Evolutionary conservation across 139 green algal genomes (phyloP), one percentile per base, ranked within the genome.

Genomic region (Nannochloris sp.): DNA sequence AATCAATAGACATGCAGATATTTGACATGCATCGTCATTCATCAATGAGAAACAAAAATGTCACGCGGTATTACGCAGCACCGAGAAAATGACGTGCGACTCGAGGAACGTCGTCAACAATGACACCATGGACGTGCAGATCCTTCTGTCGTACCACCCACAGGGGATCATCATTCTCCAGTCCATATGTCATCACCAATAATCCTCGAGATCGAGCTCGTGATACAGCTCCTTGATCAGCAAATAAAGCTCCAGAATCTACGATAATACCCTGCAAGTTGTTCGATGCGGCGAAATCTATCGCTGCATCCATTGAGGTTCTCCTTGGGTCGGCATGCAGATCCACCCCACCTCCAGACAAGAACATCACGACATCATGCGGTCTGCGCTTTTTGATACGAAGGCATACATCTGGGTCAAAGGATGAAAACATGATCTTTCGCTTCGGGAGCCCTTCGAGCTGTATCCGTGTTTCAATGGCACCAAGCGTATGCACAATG

Each of bases 391-490:
- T 68, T 61, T 71, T 71, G 13, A 77, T 14, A 51, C 66, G 77
- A 9, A 62, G 40, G 69, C 85, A 92, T 6, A 93, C 78, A 37
- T 94, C 87, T 2, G 89, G 89, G 73, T 93, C 87, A 60, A 96
- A 96, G 9, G 74, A 88, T 14, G 76, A 87, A 60, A 90, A 89
- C 3, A 94, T 58, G 1, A 95, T 44, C 12, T 26, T 29, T 23
- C 62, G 53, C 0, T 53, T 49, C 17, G 20, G 3, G 36, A 51
- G 63, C 17, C 20, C 37, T 20, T 20, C 36, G 9, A 25, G 28
- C n/a, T 43, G 8, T 25, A 23, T 44, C 2, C 28, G n/a, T 3
- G 80, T 51, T 23, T 53, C 46, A 53, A 53, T 53, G 17, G 16
- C 46, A 6, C 17, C 16, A 17, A 82, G 62, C 14, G 31, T 50